phyloP scores from a whole-genome alignment of 148 eudicot species.

The Rhododendron williamsianum region DNA sequence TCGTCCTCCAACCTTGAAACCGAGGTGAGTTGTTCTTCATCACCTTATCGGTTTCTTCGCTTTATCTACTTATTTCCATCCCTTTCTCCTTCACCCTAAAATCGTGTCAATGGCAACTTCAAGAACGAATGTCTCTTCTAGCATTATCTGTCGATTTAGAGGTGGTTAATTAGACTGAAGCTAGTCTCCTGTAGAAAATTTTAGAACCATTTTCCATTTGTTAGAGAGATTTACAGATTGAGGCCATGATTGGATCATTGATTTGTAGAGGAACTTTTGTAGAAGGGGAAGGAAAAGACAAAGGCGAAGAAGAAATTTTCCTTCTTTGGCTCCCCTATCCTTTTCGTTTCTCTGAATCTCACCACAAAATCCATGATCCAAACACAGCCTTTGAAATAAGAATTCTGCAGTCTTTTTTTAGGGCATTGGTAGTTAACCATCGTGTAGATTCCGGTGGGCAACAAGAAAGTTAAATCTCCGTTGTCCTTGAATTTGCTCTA shows the following conservation, averaged over 20 bases:
- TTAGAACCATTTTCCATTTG: not conserved
- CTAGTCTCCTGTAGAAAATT: not conserved
- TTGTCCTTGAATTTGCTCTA: not conserved
- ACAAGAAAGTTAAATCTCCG: not conserved
- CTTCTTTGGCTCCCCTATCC: not conserved
- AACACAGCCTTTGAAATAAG: not conserved
- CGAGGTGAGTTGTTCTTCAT: slow-evolving; percentile 30
- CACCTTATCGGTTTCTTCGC: not conserved
- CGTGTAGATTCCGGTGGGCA: not conserved
- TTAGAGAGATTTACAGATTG: not conserved
- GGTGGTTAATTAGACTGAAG: not conserved
- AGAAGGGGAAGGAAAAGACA: not conserved
- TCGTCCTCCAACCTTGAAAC: slow-evolving; percentile 63
- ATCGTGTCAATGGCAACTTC: not conserved
- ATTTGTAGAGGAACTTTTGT: not conserved
- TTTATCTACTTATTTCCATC: not conserved
- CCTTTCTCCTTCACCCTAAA: not conserved
- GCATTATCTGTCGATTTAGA: not conserved
- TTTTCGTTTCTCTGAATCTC: not conserved
- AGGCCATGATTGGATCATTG: not conserved
- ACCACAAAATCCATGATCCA: not conserved
- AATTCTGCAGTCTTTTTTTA: not conserved
- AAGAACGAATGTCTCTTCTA: not conserved
- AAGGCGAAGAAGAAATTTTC: not conserved
- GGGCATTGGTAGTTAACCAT: not conserved